Evolutionary conservation across 2,329 filamentous ascomycete genomes (phyloP), one percentile per base, ranked within the genome.

Genomic region (Cladorrhinum sp.): DNA sequence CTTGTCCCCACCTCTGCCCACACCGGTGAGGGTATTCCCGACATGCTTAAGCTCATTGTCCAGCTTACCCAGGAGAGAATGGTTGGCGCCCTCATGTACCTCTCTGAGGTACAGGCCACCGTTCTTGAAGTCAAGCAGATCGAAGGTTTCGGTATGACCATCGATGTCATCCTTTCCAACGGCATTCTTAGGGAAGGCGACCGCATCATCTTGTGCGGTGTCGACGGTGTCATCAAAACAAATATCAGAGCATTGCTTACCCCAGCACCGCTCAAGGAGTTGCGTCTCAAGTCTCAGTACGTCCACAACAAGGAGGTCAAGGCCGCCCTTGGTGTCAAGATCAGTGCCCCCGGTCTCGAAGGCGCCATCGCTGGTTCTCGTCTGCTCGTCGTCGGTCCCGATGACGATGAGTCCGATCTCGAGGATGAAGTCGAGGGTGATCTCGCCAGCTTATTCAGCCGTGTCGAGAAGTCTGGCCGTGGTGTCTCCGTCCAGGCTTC

Each of bases 301-400:
- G 93, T 99, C 27, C 96, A 99, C 81, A 97, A 99, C 81, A 98
- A 99, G 81, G 92, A 96, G 76, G 93, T 97, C 79, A 99, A 97
- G 82, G 95, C 96, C 20, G 92, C 95, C 8, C 85, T 99, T 71
- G 95, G 95, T 89, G 92, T 99, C 76, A 99, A 99, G 85, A 98
- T 99, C 73, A 92, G 92, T 65, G 95, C 93, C 50, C 96, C 96
- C 68, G 92, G 93, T 65, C 89, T 99, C 22, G 95, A 99, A 75
- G 89, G 91, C 64, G 95, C 96, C 67, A 98, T 99, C 75, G 95
- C 95, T 63, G 95, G 95, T 73, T 99, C 96, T 20, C 88, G 96
- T 67, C 81, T 99, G 69, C 86, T 99, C 69, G 93, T 99, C 25
- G 92, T 96, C 62, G 93, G 95, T 36, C 91, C 92, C 36, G 90